Conservation (phyloP, 2,329 filamentous ascomycete species). For the Periconia digitata region DNA sequence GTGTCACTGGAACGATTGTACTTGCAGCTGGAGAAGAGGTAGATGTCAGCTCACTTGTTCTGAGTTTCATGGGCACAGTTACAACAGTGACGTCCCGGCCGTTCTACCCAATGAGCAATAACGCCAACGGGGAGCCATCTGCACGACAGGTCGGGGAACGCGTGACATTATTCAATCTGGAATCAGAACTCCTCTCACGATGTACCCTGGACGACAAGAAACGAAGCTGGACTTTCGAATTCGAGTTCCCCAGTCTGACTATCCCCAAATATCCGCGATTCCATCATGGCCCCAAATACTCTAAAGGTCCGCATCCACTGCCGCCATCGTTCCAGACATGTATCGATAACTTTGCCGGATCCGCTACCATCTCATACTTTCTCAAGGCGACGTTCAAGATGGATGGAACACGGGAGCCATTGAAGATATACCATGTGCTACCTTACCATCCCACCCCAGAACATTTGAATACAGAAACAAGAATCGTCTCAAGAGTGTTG, state of each 20-base stretch:
- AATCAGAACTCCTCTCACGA: conserved; percentile 23
- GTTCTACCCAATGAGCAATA: conserved; percentile 19
- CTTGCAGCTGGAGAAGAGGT: conserved; percentile 29
- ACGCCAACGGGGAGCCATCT: conserved; percentile 12
- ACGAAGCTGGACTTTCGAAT: conserved; percentile 39
- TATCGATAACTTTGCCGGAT: conserved; percentile 27
- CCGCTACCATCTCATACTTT: conserved; percentile 34
- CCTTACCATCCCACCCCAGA: conserved; percentile 27
- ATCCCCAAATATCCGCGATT: conserved; percentile 29
- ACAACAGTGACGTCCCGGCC: conserved; percentile 36
- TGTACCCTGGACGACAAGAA: conserved; percentile 26
- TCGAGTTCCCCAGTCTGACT: conserved; percentile 36
- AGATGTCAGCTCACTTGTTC: conserved; percentile 28
- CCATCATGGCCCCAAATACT: conserved; percentile 29
- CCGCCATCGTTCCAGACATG: conserved; percentile 35
- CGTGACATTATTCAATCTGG: conserved; percentile 31
- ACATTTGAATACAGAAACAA: conserved; percentile 16
- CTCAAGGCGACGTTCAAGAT: conserved; percentile 28
- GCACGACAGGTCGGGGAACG: conserved; percentile 31
- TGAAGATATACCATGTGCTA: conserved; percentile 26
- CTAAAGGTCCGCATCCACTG: conserved; percentile 33
- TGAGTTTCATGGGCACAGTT: conserved; percentile 35
- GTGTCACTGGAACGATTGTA: conserved; percentile 36
- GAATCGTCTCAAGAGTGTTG: conserved; percentile 24
- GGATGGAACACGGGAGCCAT: conserved; percentile 12